These are phyloP conservation scores for Clathrospora elynae DNA, from an alignment of 2,329 filamentous ascomycete species.

Conservation along the genomic window DNA sequence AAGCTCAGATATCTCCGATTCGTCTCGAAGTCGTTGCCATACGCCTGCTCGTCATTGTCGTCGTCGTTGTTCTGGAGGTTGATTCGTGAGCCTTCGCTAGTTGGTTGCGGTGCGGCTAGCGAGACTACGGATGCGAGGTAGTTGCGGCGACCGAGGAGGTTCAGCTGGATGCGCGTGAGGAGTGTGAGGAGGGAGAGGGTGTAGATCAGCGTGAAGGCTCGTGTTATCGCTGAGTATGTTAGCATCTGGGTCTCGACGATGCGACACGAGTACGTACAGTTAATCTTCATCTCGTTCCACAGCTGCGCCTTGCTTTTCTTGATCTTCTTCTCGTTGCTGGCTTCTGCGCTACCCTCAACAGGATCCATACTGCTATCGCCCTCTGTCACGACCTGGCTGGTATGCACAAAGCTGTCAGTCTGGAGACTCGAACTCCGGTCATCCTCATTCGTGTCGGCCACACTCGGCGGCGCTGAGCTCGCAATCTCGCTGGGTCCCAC, in stretches of 20 bases:
- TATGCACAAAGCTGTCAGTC: conserved; percentile 82
- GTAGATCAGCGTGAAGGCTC: conserved; percentile 90
- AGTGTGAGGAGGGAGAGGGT: conserved; percentile 87
- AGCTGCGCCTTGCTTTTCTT: conserved; percentile 89
- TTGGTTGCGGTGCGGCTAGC: conserved; percentile 71
- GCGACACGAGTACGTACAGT: conserved; percentile 65
- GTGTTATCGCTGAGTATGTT: conserved; percentile 72
- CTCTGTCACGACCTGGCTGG: conserved; percentile 69
- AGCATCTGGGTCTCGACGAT: conserved; percentile 17
- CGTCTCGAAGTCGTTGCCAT: conserved; percentile 93
- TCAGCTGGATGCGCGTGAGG: conserved; percentile 93
- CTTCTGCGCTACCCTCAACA: conserved; percentile 47
- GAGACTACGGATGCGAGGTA: conserved; percentile 96
- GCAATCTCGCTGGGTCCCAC: conserved; percentile 62
- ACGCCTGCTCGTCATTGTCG: conserved; percentile 77
- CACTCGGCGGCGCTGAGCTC: conserved; percentile 67
- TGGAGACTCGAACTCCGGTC: conserved; percentile 79
- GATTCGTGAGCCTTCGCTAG: conserved; percentile 73
- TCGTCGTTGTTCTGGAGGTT: conserved; percentile 93
- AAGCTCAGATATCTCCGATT: conserved; percentile 95
- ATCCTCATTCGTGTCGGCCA: conserved; percentile 68
- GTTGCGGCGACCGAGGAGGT: conserved; percentile 90
- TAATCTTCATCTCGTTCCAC: conserved; percentile 97
- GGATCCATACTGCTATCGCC: conserved; percentile 54
- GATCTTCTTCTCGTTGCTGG: conserved; percentile 53